Conservation (phyloP, 805 yeast genomes). For the Kluyveromyces nonfermentans region DNA sequence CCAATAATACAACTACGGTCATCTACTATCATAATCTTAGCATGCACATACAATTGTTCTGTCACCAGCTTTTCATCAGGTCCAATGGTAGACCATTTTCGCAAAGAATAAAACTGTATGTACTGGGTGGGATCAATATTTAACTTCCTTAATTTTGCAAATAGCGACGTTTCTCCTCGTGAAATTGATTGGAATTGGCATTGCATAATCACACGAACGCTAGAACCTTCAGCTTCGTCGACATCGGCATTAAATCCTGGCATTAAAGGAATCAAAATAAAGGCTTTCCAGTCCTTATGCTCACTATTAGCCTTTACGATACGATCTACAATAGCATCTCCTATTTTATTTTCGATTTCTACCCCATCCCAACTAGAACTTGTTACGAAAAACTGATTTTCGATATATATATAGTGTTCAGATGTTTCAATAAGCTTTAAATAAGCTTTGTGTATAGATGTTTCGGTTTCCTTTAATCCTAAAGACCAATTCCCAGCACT, state of each 20-base stretch:
- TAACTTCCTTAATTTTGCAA: constrained; percentile 64
- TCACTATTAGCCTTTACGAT: constrained; percentile 80
- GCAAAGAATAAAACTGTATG: constrained; percentile 79
- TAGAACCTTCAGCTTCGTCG: constrained; percentile 86
- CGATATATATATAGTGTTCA: constrained; percentile 88
- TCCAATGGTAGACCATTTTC: constrained; percentile 95
- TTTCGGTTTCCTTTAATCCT: constrained; percentile 77
- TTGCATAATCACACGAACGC: constrained; percentile 93
- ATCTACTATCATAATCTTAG: constrained; percentile 84
- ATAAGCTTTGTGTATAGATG: constrained; percentile 88
- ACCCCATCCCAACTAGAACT: constrained; percentile 82
- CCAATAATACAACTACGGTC: constrained; percentile 92
- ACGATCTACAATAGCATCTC: constrained; percentile 93
- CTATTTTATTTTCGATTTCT: constrained; percentile 77
- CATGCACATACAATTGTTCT: constrained; percentile 90
- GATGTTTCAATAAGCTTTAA: constrained; percentile 83
- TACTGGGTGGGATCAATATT: constrained; percentile 88
- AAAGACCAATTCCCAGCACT: constrained; percentile 92
- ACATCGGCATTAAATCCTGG: constrained; percentile 96
- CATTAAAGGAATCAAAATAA: constrained; percentile 87
- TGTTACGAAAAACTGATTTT: constrained; percentile 90
- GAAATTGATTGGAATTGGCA: constrained; percentile 92
- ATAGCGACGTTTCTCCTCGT: constrained; percentile 80
- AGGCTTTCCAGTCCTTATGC: constrained; percentile 77
- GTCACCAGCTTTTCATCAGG: constrained; percentile 62